Evolutionary conservation across 495 filamentous ascomycete genomes (phyloP).

Genomic region (Lasiosphaeria ovina): DNA sequence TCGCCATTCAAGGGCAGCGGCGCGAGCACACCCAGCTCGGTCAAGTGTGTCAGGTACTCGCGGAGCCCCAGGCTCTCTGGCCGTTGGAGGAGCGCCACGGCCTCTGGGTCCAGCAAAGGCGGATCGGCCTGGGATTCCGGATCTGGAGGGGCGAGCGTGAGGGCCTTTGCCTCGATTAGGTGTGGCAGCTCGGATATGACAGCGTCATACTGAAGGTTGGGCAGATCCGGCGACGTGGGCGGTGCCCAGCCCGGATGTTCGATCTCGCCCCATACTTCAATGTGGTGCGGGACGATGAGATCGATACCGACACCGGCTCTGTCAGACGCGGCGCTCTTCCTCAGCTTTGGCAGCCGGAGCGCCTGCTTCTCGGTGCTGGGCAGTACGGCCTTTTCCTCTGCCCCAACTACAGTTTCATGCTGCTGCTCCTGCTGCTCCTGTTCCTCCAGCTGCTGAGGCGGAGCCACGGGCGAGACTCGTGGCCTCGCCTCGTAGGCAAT

Average conservation of each 20-base stretch:
- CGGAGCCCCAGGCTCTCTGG: slow-evolving; percentile 72
- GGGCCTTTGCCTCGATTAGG: slow-evolving; percentile 88
- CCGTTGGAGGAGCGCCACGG: slow-evolving; percentile 69
- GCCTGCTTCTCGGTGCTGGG: not conserved
- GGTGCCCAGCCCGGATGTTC: slow-evolving; percentile 89
- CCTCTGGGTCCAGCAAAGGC: slow-evolving; percentile 51
- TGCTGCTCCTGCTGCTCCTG: slow-evolving; percentile 8
- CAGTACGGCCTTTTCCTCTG: slow-evolving; percentile 4
- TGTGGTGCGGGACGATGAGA: slow-evolving; percentile 31
- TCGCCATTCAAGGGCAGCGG: slow-evolving; percentile 52
- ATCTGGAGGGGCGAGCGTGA: slow-evolving; percentile 73
- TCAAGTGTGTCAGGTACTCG: slow-evolving; percentile 75
- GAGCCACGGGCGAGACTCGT: slow-evolving; percentile 43
- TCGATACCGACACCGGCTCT: slow-evolving; percentile 7
- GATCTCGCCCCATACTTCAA: slow-evolving; percentile 68
- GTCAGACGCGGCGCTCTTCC: slow-evolving; percentile 21
- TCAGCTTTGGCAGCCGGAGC: slow-evolving; percentile 25
- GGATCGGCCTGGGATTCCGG: slow-evolving; percentile 39
- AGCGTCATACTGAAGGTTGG: slow-evolving; percentile 73
- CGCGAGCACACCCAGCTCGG: slow-evolving; percentile 60
- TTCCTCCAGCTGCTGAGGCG: not conserved
- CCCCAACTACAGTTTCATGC: not conserved
- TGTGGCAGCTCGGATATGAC: slow-evolving; percentile 88
- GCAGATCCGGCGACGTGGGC: slow-evolving; percentile 67
- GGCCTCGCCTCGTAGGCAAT: slow-evolving; percentile 77